Evolutionary conservation across 208 protist species (phyloP).

Genomic region (Trypanosoma boissoni): DNA sequence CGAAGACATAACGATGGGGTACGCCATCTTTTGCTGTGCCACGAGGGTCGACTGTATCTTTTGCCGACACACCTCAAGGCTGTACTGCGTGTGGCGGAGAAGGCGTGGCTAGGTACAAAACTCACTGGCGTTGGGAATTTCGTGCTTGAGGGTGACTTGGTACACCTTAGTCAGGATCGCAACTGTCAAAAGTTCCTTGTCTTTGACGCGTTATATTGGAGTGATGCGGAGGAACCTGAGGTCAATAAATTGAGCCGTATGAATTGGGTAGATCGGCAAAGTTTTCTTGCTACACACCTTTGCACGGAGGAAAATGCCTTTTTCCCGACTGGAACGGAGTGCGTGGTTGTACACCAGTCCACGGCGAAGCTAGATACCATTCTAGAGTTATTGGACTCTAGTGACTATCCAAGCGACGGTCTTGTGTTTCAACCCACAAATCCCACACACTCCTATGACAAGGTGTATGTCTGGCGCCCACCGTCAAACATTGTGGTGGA

Average conservation of each 20-base stretch:
- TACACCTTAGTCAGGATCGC: conserved; percentile 38
- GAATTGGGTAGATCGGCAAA: conserved; percentile 62
- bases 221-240: conserved; percentile 32
- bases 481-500: conserved; percentile 64
- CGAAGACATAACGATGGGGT: conserved; percentile 61
- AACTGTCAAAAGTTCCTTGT: conserved; percentile 71
- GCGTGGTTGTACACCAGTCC: conserved; percentile 65
- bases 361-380: conserved; percentile 43
- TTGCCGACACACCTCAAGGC: conserved; percentile 76
- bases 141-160: conserved; percentile 74
- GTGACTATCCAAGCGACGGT: conserved; percentile 65
- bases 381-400: conserved; percentile 55
- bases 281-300: conserved; percentile 45
- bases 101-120: conserved; percentile 59
- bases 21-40: conserved; percentile 48
- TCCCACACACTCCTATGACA: conserved; percentile 44
- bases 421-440: conserved; percentile 72
- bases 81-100: conserved; percentile 50
- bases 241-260: conserved; percentile 57
- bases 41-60: conserved; percentile 59
- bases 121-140: conserved; percentile 44
- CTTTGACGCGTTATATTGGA: conserved; percentile 80
- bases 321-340: conserved; percentile 40
- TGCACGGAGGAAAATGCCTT: conserved; percentile 41
- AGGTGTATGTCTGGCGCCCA: conserved; percentile 66